Base-by-base conservation (phyloP, 495 filamentous ascomycete species). In the Tuber borchii region DNA sequence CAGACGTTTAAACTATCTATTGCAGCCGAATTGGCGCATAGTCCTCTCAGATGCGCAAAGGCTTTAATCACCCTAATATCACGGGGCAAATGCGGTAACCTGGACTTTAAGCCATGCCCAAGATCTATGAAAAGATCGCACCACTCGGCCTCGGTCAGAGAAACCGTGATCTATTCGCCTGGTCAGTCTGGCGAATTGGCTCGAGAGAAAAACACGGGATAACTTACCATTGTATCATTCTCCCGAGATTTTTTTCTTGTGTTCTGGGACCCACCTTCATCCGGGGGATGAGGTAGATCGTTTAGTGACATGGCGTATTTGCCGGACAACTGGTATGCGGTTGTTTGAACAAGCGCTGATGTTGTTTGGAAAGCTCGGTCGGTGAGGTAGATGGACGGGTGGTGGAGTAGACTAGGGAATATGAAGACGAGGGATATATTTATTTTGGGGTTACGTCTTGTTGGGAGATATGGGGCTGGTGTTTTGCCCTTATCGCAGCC, bases 1-100 rank as follows among this genome's bases (percentile, higher is more conserved):
- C 73, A 71, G 79, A 79, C 78, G 71, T 43, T 79, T 10, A 79
- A 73, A 44, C 76, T 75, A 44, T 61, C 68, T 43, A 73, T 20
- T 12, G 44, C 73, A 65, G 70, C 73, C 20, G 72, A 34, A 12
- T 71, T 68, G 22, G 44, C 44, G 65, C 76, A 79, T 22, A 79
- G 37, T 34, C 70, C 78, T 40, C 76, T 69, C 0, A 79, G 51
- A 12, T 70, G 78, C 8, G 70, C 70, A 72, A 79, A 79, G 1
- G 34, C 22, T 39, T 79, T 79, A 34, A 20, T 70, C 6, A 73
- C 39, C 22, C 34, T 73, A 22, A 48, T 48, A 34, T 75, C 70
- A 14, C 22, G 70, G 4, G 76, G 61, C 22, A 79, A 72, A n/a
- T 48, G 61, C 51, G 56, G 48, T n/a, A 43, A 70, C 31, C 74